Conservation (phyloP, 2,329 filamentous ascomycete species). For the Microdochium nivale region DNA sequence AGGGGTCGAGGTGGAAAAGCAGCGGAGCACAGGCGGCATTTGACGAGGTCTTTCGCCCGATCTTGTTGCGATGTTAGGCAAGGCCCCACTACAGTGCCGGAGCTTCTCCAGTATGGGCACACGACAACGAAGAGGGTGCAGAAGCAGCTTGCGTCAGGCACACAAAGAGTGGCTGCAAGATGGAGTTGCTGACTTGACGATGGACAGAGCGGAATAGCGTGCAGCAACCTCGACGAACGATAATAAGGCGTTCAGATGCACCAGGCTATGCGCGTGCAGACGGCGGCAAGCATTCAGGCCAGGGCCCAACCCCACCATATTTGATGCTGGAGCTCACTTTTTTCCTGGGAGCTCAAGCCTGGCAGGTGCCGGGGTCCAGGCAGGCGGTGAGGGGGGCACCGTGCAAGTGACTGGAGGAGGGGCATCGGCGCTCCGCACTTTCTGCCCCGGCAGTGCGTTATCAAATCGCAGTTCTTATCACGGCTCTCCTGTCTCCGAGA, state of each 20-base stretch:
- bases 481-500: no score
- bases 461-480: no score
- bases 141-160: neutral
- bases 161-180: neutral
- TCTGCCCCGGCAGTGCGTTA: no score
- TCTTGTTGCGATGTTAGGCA: neutral
- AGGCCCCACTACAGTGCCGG: neutral
- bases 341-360: neutral
- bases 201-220: no score
- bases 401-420: no score
- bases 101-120: neutral
- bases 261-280: no score
- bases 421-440: no score
- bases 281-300: neutral
- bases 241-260: no score
- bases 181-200: neutral
- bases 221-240: no score
- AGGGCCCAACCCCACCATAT: conserved; percentile 1
- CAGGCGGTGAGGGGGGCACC: neutral
- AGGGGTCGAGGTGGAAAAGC: conserved; percentile 1
- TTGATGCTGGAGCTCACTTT: neutral
- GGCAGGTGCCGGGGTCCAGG: neutral
- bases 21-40: neutral
- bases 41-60: neutral
- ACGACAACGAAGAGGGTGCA: neutral